Base-by-base conservation (phyloP, 805 yeast species). In the Zygosaccharomyces gambellarensis region DNA sequence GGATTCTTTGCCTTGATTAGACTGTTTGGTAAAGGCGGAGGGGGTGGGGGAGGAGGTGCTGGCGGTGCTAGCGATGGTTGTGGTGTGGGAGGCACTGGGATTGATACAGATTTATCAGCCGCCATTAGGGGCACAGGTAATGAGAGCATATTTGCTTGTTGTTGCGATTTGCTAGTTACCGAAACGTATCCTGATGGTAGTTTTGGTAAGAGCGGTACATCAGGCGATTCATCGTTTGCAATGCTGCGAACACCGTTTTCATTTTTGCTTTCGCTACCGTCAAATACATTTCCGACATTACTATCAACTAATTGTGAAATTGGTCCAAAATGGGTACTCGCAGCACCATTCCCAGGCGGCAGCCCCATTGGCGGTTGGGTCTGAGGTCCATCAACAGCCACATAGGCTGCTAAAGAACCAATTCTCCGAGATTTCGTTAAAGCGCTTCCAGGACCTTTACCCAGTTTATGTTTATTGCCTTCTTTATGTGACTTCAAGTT, bases 11-110 rank as follows among this genome's bases (percentile, higher is more conserved):
- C 30, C 19, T 29, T 23, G 21, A 22, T 17, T n/a, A 48, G 43
- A 36, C 28, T 45, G 23, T 46, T 39, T 25, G 49, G 47, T 4
- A 57, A 46, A 3, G 56, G 54, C 4, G 61, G 54, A 7, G 63
- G 57, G 3, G 66, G 62, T 5, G 68, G 63, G 2, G 67, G 60
- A 2, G 68, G 59, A 7, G 41, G 31, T 5, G 46, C 32, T 27
- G 45, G 51, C 36, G 49, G 51, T 17, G 52, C 45, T 5, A 54
- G 55, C 2, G 45, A 51, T 40, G 49, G 50, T 23, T 52, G 45
- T 5, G 55, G 55, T 3, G 62, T 51, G 3, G 58, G 57, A 17
- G 57, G 22, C 25, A 5, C 22, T 19, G 40, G 11, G 5, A 11
- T 57, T 25, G 36, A 22, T 25, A 21, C 28, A 9, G 8, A 23